Evolutionary conservation across 805 yeast genomes (phyloP).

Genomic region (Ogataea neopini): DNA sequence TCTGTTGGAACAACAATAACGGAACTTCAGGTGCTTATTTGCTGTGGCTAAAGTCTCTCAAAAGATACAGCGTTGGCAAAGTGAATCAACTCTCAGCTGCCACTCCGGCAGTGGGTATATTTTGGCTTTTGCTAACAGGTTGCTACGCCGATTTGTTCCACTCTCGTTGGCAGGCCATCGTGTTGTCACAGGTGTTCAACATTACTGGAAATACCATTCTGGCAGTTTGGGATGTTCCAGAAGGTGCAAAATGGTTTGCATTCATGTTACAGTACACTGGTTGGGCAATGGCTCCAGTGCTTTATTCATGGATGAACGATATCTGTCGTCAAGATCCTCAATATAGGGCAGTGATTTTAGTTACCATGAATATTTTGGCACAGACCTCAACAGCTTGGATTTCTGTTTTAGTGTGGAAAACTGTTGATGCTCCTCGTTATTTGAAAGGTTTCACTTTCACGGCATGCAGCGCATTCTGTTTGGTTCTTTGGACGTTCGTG

Average conservation of each 20-base stretch:
- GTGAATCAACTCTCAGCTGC: conserved; percentile 37
- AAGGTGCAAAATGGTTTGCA: conserved; percentile 42
- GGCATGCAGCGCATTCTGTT: conserved; percentile 17
- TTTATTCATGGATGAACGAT: conserved; percentile 53
- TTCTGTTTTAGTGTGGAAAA: conserved; percentile 44
- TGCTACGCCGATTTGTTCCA: conserved; percentile 27
- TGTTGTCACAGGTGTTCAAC: conserved; percentile 43
- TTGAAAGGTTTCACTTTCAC: conserved; percentile 32
- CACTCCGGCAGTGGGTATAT: conserved; percentile 34
- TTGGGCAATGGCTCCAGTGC: conserved; percentile 56
- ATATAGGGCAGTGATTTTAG: conserved; percentile 40
- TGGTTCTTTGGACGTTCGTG: conserved; percentile 17
- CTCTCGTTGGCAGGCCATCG: conserved; percentile 25
- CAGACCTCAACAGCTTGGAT: conserved; percentile 44
- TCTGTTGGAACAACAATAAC: conserved; percentile 25
- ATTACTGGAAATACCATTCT: conserved; percentile 35
- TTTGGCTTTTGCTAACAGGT: conserved; percentile 18
- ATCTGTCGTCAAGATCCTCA: conserved; percentile 44
- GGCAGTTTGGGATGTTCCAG: conserved; percentile 50
- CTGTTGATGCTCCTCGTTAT: conserved; percentile 42
- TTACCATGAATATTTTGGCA: conserved; percentile 42
- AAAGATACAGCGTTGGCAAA: conserved; percentile 39
- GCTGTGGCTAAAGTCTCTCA: conserved; percentile 27
- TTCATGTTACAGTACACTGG: conserved; percentile 41
- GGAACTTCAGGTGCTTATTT: conserved; percentile 37